Conservation (phyloP, 805 yeast genomes). For the Suhomyces sp. region DNA sequence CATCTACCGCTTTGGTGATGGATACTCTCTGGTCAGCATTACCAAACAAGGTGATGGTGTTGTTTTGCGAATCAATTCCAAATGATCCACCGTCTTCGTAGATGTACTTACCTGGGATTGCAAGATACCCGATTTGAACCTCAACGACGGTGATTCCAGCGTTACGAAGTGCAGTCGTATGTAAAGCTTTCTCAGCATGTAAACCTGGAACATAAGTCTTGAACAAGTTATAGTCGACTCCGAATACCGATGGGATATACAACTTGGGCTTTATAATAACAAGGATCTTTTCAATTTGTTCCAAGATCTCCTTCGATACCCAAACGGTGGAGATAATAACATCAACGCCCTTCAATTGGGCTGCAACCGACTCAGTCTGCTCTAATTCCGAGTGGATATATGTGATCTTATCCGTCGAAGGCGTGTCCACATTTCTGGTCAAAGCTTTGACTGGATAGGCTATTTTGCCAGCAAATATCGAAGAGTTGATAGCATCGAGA, state of each 20-base stretch:
- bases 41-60: constrained; percentile 39
- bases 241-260: constrained; percentile 63
- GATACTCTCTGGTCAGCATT: constrained; percentile 36
- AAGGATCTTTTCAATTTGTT: constrained; percentile 38
- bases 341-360: constrained; percentile 47
- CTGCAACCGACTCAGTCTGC: constrained; percentile 25
- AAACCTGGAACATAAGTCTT: constrained; percentile 34
- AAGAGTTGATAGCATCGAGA: constrained; percentile 43
- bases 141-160: constrained; percentile 43
- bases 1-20: constrained; percentile 29
- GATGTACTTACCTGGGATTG: constrained; percentile 31
- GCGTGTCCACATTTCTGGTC: constrained; percentile 35
- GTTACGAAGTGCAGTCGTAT: constrained; percentile 24
- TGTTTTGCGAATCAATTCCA: constrained; percentile 37
- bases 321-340: constrained; percentile 49
- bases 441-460: constrained; percentile 51
- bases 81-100: constrained; percentile 34
- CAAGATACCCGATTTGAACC: constrained; percentile 40
- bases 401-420: constrained; percentile 35
- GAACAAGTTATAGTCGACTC: constrained; percentile 40
- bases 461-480: constrained; percentile 41
- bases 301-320: constrained; percentile 29
- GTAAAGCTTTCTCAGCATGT: constrained; percentile 31
- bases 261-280: constrained; percentile 45
- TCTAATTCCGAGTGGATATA: constrained; percentile 36